Evolutionary conservation across 192 early-diverging fungal species (phyloP), one percentile per base, ranked within the genome.

Genomic region (Allomyces javanicus): DNA sequence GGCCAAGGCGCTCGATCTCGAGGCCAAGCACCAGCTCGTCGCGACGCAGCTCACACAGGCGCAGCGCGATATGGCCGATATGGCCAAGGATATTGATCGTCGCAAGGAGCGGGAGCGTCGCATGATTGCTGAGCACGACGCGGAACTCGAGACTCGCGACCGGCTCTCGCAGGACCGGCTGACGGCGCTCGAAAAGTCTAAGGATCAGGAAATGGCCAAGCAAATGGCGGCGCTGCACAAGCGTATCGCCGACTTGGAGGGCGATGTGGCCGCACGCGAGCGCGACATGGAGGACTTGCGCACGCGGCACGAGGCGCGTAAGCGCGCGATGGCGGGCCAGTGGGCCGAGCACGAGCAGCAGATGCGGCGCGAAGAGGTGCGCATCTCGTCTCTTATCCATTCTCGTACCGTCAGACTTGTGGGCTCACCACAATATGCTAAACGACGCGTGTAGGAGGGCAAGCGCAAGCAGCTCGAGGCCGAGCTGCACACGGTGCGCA

Each of bases 401-500:
- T 40, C 33, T 40, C 33, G 7, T 40, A 40, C 33, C 33, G 33
- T 40, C 3, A 7, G 33, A 40, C 7, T 40, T 9, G 33, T 40
- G 33, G 33, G 7, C 50, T 58, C 50, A 58, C 50, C 50, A 21
- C 0, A 21, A 0, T 21, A 21, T 21, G 21, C 50, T n/a, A 21
- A 10, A 58, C 2, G 33, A 40, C 33, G 26, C 26, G 33, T 40
- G 22, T 62, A 78, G 77, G 69, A 72, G 21, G 63, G 61, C 45
- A 25, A 67, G 43, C 66, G 73, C 55, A 63, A 71, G 63, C 72
- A 74, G 19, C 64, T 78, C n/a, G 77, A 76, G 44, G 25, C 26
- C 4, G 63, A 73, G 43, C 44, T 78, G 3, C 64, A 69, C 24
- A n/a, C 67, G 10, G 4, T 73, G 3, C 64, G 64, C 12, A 25